Conservation (phyloP, 129 eudicot genomes). For the Centaurea solstitialis region DNA sequence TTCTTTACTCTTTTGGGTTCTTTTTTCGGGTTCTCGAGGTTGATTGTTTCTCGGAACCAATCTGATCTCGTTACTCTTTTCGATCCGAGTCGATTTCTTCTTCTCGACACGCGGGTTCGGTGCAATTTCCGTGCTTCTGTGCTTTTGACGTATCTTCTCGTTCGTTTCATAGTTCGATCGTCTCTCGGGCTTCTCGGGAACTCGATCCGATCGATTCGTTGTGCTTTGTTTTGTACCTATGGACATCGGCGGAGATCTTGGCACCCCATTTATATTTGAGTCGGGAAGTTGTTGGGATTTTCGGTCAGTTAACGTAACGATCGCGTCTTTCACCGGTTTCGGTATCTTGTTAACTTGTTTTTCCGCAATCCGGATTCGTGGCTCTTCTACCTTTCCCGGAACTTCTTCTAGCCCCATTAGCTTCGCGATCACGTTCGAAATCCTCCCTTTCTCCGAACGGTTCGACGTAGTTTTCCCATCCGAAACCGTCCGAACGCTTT, state of each 20-base stretch:
- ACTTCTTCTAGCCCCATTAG: slow-evolving; percentile 89
- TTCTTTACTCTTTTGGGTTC: slow-evolving; percentile 35
- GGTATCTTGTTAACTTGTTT: slow-evolving; percentile 14
- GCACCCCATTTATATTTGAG: not conserved
- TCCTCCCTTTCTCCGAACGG: slow-evolving; percentile 59
- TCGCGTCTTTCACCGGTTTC: slow-evolving; percentile 14
- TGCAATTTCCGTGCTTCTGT: slow-evolving; percentile 26
- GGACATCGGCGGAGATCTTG: not conserved
- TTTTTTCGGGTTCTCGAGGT: slow-evolving; percentile 32
- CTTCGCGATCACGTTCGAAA: slow-evolving; percentile 83
- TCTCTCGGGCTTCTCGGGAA: slow-evolving; percentile 20
- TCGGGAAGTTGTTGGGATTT: slow-evolving; percentile 13
- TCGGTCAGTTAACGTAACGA: slow-evolving; percentile 25
- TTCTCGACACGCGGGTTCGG: slow-evolving; percentile 22
- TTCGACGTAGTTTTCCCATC: slow-evolving; percentile 19
- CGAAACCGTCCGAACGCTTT: slow-evolving; percentile 29
- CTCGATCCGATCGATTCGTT: slow-evolving; percentile 10
- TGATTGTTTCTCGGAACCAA: slow-evolving; percentile 37
- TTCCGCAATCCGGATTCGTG: slow-evolving; percentile 3
- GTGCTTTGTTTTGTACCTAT: slow-evolving; percentile 30
- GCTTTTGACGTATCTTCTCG: slow-evolving; percentile 23
- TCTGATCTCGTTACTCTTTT: slow-evolving; percentile 32
- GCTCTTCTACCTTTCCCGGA: slow-evolving; percentile 40
- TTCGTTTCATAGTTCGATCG: slow-evolving; percentile 17
- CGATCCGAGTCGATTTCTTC: slow-evolving; percentile 25